phyloP scores from a whole-genome alignment of 441 rosid genomes.

The Breynia disticha region DNA sequence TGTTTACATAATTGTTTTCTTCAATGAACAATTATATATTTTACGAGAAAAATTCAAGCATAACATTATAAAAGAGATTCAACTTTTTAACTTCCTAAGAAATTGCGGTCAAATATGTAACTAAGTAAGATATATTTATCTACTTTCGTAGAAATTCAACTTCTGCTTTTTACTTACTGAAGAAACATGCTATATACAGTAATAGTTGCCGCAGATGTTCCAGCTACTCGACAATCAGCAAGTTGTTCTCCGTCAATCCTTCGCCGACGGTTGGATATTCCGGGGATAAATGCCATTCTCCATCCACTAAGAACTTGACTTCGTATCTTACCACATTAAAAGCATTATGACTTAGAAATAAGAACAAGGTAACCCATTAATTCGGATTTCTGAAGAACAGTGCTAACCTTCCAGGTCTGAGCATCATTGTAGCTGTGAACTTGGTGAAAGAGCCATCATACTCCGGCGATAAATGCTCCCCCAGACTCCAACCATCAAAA shows the following conservation, averaged over 20 bases:
- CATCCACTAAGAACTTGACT: constrained; percentile 86
- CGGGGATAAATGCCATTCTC: constrained; percentile 75
- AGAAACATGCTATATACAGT: too few relatives aligned
- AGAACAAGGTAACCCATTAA: background rate
- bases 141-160: too few relatives aligned
- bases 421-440: constrained; percentile 55
- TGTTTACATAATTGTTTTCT: too few relatives aligned
- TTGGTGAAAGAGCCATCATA: constrained; percentile 57
- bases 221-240: constrained; percentile 51
- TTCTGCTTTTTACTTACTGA: too few relatives aligned
- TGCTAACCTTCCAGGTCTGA: constrained; percentile 72
- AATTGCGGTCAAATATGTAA: too few relatives aligned
- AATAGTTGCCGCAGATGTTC: background rate
- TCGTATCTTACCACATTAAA: constrained; percentile 46
- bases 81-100: too few relatives aligned
- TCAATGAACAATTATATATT: too few relatives aligned
- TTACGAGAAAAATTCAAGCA: too few relatives aligned
- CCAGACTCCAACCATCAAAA: constrained; percentile 81
- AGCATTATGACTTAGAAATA: background rate
- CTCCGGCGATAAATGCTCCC: constrained; percentile 74
- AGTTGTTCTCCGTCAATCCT: constrained; percentile 57
- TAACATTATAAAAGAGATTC: too few relatives aligned
- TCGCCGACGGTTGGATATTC: constrained; percentile 67
- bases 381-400: background rate
- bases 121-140: too few relatives aligned